Percentiles rank a stretch among this genome's conserved stretches.
Conservation (phyloP, 164 flowering plant genomes). For the Annona cherimola region DNA sequence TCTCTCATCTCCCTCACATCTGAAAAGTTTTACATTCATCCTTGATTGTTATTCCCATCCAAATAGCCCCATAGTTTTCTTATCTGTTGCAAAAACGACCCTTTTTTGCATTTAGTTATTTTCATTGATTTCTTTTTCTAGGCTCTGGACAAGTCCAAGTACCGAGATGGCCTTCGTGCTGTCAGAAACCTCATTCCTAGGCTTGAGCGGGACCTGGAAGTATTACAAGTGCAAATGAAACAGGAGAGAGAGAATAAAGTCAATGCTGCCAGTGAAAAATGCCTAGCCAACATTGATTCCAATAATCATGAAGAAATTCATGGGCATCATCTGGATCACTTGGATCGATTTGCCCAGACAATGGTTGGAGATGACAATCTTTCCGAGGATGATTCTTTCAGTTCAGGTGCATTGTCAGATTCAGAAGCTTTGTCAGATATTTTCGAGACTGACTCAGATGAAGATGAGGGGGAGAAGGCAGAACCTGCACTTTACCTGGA, state of each 20-base stretch:
- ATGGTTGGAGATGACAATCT: conserved; percentile 19
- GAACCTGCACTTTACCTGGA: conserved; percentile 59
- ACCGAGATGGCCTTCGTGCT: conserved; percentile 72
- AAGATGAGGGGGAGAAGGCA: conserved; percentile 34
- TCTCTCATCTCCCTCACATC: no score
- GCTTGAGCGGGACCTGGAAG: conserved; percentile 73
- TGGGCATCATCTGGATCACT: conserved; percentile 17
- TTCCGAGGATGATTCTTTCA: conserved; percentile 26
- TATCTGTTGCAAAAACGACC: no score
- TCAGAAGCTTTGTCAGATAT: conserved; percentile 80
- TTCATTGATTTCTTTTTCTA: conserved; percentile 19
- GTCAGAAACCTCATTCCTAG: conserved; percentile 70
- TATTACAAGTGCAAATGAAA: conserved; percentile 45
- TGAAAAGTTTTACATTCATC: no score
- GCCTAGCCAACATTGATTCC: not conserved
- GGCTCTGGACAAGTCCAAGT: conserved; percentile 91
- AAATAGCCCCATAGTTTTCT: no score
- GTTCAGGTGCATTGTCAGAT: conserved; percentile 39
- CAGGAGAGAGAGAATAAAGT: conserved; percentile 20
- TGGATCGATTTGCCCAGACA: conserved; percentile 32
- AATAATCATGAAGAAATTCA: conserved; percentile 3
- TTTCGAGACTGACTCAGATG: conserved; percentile 77
- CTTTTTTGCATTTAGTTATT: not conserved
- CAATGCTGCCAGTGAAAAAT: conserved; percentile 12
- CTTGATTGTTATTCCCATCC: not conserved